Base-by-base conservation (phyloP, 148 eudicot genomes). In the Pouteria glomerata region DNA sequence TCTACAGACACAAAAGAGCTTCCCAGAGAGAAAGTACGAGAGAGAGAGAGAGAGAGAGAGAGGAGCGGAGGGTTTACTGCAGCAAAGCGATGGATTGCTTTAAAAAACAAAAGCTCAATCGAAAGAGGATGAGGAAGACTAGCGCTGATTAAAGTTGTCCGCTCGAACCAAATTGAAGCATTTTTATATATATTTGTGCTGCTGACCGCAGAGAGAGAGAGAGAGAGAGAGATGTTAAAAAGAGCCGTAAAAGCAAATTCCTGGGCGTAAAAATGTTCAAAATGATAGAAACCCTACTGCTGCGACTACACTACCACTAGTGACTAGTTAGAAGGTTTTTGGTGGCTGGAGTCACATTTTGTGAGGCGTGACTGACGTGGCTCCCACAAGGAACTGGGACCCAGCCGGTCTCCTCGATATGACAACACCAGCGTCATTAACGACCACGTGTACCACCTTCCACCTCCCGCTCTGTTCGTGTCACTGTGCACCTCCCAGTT, bases 401-500 rank as follows among this genome's bases (percentile, higher is more conserved):
- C 68, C 68, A 42, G 51, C 4, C 11, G 39, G n/a, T n/a, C n/a
- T n/a, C 56, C 55, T 66, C 56, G 69, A 66, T 14, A 27, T 27
- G 35, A 33, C 66, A 45, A 47, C 34, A 26, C 55, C 69, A n/a
- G 24, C 14, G 69, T 66, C 21, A 44, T 27, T 48, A 2, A 26
- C 14, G 53, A 42, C 69, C 69, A 66, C 69, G 69, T 47, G 56
- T 45, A 45, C 69, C 56, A 27, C 69, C 35, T 42, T 37, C 37
- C 18, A n/a, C 68, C 34, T 64, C 51, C 68, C 68, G 68, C 51
- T 41, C 10, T 24, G 34, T 24, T 26, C 68, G 51, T 50, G 52
- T 6, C 48, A 41, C 65, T 37, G 29, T 15, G 45, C 50, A 23
- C 0, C 48, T 15, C 33, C 51, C n/a, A n/a, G n/a, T n/a, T n/a